Base-by-base conservation (phyloP, 192 early-diverging fungal genomes). In the Coemansia umbellata region DNA sequence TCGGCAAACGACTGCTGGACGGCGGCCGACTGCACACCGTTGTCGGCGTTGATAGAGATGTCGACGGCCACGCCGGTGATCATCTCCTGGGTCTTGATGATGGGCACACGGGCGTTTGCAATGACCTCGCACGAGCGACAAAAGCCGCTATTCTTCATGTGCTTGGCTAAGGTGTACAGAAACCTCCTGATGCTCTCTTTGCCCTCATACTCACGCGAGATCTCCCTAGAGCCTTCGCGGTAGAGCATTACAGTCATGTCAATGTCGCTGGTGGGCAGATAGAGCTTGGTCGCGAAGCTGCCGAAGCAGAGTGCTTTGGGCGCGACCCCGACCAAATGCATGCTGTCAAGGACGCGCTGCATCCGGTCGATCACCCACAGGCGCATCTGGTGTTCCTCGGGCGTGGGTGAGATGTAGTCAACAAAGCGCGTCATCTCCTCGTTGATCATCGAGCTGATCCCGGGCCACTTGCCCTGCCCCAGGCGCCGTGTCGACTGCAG, bases 281-380 rank as follows among this genome's bases (percentile, higher is more conserved):
- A 98, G 5, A 96, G 59, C 26, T 75, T 76, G 0, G 95, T 93
- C n/a, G 81, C 80, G 59, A 91, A 98, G 55, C 88, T 91, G 8
- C 95, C 95, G 84, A 93, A 98, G 17, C 86, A 84, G 15, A 45
- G 18, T 1, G 78, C 47, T 4, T 82, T 51, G 4, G 54, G 2
- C 0, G 36, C 27, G 4, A 81, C 72, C 5, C 15, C 54, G 0
- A 54, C 30, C 11, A 77, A 31, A 13, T 51, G 10, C 32, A 90
- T 66, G 17, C 47, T 42, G 26, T 67, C 57, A 31, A 78, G 48
- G 4, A 68, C 48, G 1, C 76, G 55, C 39, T 78, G 53, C 37
- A 96, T 69, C 5, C 87, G 72, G 9, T 84, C 77, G 0, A 95
- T 68, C 0, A 88, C 83, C 58, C 82, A 85, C 24, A 59, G 26